Conservation (phyloP, 176 grass and related monocot species). For the Metroxylon sagu region DNA sequence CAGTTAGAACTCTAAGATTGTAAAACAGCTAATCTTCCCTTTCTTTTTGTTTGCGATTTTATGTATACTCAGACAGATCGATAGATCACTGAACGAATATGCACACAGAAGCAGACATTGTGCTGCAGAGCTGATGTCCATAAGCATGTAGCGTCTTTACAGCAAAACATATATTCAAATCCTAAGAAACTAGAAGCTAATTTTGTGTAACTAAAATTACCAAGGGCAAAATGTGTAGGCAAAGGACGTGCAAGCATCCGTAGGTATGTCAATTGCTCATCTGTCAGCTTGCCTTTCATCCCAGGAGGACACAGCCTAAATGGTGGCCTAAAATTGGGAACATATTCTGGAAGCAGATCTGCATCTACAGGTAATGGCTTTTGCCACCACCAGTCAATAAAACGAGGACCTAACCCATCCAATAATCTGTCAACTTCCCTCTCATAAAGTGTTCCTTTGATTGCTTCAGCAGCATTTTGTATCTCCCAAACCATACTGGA, state of each 20-base stretch:
- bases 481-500: neutral
- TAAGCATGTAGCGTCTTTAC: conserved; percentile 6
- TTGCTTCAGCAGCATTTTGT: conserved; percentile 17
- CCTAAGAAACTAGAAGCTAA: neutral
- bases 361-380: conserved; percentile 89
- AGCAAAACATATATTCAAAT: neutral
- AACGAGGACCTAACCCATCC: conserved; percentile 68
- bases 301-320: conserved; percentile 63
- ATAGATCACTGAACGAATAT: neutral
- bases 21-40: too few relatives aligned
- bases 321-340: conserved; percentile 51
- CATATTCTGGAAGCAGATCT: conserved; percentile 61
- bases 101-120: conserved; percentile 6
- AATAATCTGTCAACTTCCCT: conserved; percentile 74
- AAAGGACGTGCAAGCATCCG: conserved; percentile 60
- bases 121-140: neutral
- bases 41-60: too few relatives aligned
- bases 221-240: conserved; percentile 88
- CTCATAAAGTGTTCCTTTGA: conserved; percentile 63
- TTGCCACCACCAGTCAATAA: conserved; percentile 97
- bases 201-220: conserved; percentile 20
- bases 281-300: conserved; percentile 37
- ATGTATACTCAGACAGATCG: too few relatives aligned
- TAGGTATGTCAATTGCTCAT: conserved; percentile 72
- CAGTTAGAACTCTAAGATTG: neutral